Percentiles rank a stretch among this genome's conserved stretches.
These are phyloP conservation scores for Cyclotella choctawhatcheeana DNA, from an alignment of 108 stramenopile genomes.

Conservation along the genomic window DNA sequence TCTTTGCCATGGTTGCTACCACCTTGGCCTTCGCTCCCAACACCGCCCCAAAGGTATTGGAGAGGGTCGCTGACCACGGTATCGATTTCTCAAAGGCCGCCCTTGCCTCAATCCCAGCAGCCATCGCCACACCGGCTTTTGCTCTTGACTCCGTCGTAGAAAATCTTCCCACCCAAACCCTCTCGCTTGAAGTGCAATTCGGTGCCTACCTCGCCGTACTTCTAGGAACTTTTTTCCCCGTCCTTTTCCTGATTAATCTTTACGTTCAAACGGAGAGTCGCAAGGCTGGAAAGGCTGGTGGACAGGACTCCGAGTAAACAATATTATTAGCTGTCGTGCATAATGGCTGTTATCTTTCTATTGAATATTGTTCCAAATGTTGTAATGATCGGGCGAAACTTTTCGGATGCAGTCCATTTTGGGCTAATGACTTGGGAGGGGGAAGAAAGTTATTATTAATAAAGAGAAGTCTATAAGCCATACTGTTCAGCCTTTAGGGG, in stretches of 20 bases:
- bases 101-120: conserved; percentile 69
- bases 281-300: conserved; percentile 78
- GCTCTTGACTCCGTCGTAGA: conserved; percentile 86
- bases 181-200: conserved; percentile 90
- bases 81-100: conserved; percentile 63
- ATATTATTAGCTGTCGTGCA: no score
- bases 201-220: conserved; percentile 95
- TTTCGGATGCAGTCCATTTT: no score
- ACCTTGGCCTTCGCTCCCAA: conserved; percentile 86
- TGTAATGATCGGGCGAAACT: no score
- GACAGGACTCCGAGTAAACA: conserved; percentile 81
- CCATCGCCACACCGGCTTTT: conserved; percentile 78
- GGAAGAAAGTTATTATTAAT: no score
- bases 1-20: conserved; percentile 75
- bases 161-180: conserved; percentile 77
- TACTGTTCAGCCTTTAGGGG: no score
- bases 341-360: no score
- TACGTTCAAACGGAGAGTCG: conserved; percentile 92
- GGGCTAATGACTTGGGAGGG: no score
- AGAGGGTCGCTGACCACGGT: conserved; percentile 50
- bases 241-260: conserved; percentile 90
- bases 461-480: no score
- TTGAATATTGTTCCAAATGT: no score
- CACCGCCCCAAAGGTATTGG: conserved; percentile 68
- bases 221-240: conserved; percentile 92